These are phyloP conservation scores for Selaginella moellendorffii DNA, from an alignment of 75 land plant species.

Conservation along the genomic window DNA sequence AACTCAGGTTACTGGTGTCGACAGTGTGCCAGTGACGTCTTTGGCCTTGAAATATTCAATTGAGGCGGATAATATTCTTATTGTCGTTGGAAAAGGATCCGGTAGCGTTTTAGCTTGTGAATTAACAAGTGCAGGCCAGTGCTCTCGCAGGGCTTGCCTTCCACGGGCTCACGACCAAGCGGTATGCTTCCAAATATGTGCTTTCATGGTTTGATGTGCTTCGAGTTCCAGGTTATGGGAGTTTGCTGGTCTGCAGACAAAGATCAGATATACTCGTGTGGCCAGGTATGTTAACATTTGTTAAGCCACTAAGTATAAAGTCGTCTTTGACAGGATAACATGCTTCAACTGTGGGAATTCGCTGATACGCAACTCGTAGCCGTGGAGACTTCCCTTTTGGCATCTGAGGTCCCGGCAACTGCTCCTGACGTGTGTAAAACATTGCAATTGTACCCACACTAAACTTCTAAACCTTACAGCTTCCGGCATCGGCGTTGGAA, in stretches of 20 bases:
- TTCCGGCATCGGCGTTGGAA: conserved; percentile 20
- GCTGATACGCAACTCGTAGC: conserved; percentile 4
- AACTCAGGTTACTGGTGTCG: conserved; percentile 33
- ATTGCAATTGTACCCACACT: neutral
- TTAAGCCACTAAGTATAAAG: neutral
- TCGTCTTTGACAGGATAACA: conserved; percentile 13
- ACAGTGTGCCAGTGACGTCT: conserved; percentile 37
- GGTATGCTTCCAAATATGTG: conserved; percentile 34
- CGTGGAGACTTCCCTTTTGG: conserved; percentile 11
- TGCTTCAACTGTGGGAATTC: conserved; percentile 19
- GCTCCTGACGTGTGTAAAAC: conserved; percentile 12
- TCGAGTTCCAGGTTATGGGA: conserved; percentile 76
- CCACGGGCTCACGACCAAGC: conserved; percentile 54
- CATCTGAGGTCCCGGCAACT: conserved; percentile 8
- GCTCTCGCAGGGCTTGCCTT: conserved; percentile 22
- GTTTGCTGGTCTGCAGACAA: conserved; percentile 69
- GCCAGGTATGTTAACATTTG: conserved; percentile 38
- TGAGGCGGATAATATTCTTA: neutral
- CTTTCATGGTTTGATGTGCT: conserved; percentile 1
- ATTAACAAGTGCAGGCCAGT: conserved; percentile 18
- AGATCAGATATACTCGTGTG: conserved; percentile 65
- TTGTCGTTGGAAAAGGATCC: conserved; percentile 60
- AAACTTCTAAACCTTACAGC: conserved; percentile 12
- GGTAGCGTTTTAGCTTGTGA: conserved; percentile 48
- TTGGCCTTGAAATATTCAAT: conserved; percentile 22